A percentile compares a stretch with the other conserved stretches of the same genome.
phyloP scores from a whole-genome alignment of 2,329 filamentous ascomycete genomes.

The Diplodia seriata region DNA sequence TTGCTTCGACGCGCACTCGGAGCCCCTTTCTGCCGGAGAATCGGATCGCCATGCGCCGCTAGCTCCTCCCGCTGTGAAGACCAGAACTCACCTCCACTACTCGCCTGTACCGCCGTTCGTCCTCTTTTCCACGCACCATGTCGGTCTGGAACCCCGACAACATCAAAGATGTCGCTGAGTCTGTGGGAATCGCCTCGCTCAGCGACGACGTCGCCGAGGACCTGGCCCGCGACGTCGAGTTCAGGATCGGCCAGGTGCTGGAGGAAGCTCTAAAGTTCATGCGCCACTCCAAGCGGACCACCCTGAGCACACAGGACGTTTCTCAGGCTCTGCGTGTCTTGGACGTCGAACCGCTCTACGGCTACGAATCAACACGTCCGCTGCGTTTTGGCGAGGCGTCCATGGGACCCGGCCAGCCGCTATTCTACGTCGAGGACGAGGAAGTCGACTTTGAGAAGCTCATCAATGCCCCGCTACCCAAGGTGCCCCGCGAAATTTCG shows the following conservation, averaged over 20 bases:
- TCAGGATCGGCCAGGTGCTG: slow-evolving; percentile 89
- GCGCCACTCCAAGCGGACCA: slow-evolving; percentile 86
- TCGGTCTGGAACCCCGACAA: slow-evolving; percentile 96
- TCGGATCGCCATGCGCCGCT: slow-evolving; percentile 14
- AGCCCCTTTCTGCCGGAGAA: neutral
- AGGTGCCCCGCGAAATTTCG: slow-evolving; percentile 89
- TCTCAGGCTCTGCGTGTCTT: slow-evolving; percentile 83
- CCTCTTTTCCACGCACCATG: slow-evolving; percentile 27
- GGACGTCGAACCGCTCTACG: slow-evolving; percentile 93
- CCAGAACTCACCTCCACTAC: neutral
- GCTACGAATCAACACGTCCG: slow-evolving; percentile 90
- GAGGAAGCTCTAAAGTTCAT: slow-evolving; percentile 96
- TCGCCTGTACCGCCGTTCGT: neutral
- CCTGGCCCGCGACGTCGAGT: slow-evolving; percentile 93
- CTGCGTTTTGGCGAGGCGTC: slow-evolving; percentile 93
- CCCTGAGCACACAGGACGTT: slow-evolving; percentile 87
- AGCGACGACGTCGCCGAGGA: slow-evolving; percentile 86
- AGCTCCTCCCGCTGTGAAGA: neutral
- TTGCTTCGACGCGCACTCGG: neutral
- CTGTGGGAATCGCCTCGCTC: slow-evolving; percentile 82
- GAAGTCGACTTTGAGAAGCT: slow-evolving; percentile 99
- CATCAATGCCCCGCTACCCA: slow-evolving; percentile 94
- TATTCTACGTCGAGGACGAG: slow-evolving; percentile 98
- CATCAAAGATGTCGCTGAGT: slow-evolving; percentile 93
- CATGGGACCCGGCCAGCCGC: slow-evolving; percentile 87